A percentile compares a stretch with the other conserved stretches of the same genome.
Conservation (phyloP, 2,329 filamentous ascomycete species). For the Lasiodiplodia citricola region DNA sequence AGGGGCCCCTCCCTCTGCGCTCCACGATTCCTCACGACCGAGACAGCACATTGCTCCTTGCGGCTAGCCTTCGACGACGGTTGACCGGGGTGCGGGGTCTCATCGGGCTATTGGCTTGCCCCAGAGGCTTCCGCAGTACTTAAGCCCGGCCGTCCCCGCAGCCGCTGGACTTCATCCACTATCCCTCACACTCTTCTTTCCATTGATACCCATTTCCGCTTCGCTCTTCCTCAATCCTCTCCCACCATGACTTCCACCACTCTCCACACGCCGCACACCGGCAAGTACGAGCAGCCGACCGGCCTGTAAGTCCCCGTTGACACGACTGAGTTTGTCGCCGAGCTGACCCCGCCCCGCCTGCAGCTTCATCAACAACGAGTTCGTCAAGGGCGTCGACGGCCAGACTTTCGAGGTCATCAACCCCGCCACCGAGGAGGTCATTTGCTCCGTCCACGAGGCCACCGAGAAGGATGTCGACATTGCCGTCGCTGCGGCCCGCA, state of each 20-base stretch:
- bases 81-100: constrained; percentile 19
- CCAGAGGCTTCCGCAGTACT: background rate
- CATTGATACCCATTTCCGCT: constrained; percentile 35
- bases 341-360: constrained; percentile 29
- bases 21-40: constrained; percentile 24
- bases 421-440: constrained; percentile 82
- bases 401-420: constrained; percentile 93
- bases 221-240: constrained; percentile 30
- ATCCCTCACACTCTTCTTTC: constrained; percentile 3
- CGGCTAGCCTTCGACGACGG: constrained; percentile 12
- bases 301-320: constrained; percentile 53
- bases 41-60: constrained; percentile 16
- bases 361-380: constrained; percentile 94
- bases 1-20: constrained; percentile 12
- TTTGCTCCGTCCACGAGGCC: constrained; percentile 81
- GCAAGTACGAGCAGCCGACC: constrained; percentile 60
- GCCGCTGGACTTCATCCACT: background rate
- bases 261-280: constrained; percentile 72
- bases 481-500: constrained; percentile 83
- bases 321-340: background rate
- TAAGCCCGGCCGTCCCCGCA: constrained; percentile 22
- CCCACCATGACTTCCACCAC: constrained; percentile 59
- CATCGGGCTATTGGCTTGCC: constrained; percentile 15
- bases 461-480: constrained; percentile 84
- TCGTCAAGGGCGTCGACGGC: constrained; percentile 80